phyloP scores from a whole-genome alignment of 2,329 filamentous ascomycete genomes.

The Magnaporthales sp. region DNA sequence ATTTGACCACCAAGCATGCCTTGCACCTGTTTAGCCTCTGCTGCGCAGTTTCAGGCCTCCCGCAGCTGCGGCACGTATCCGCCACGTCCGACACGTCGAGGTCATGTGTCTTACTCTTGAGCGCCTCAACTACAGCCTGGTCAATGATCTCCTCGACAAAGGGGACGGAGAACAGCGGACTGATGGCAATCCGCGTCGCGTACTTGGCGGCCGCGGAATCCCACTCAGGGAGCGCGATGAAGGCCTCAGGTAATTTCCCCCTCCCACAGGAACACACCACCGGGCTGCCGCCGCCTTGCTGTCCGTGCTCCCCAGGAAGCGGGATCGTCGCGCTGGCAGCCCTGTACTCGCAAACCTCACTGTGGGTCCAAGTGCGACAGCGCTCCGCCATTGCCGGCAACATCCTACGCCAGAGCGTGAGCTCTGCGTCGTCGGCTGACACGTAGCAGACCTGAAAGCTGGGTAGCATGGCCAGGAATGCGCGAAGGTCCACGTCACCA shows the following conservation, averaged over 20 bases:
- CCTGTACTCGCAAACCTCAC: slow-evolving; percentile 31
- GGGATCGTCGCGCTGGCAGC: slow-evolving; percentile 25
- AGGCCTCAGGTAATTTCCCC: slow-evolving; percentile 31
- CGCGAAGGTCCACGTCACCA: slow-evolving; percentile 20
- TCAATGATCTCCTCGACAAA: slow-evolving; percentile 32
- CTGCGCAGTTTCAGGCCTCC: neutral
- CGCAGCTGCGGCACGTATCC: neutral
- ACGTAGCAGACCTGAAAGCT: slow-evolving; percentile 26
- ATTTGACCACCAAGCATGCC: slow-evolving; percentile 34
- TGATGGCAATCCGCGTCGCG: slow-evolving; percentile 49
- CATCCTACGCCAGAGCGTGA: slow-evolving; percentile 40
- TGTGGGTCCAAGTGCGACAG: slow-evolving; percentile 38
- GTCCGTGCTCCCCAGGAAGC: slow-evolving; percentile 24
- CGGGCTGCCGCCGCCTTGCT: slow-evolving; percentile 11
- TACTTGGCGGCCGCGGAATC: slow-evolving; percentile 27
- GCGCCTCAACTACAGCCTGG: slow-evolving; percentile 2
- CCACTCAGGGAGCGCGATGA: slow-evolving; percentile 32
- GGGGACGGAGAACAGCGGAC: slow-evolving; percentile 38
- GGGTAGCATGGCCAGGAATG: slow-evolving; percentile 28
- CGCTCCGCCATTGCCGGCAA: slow-evolving; percentile 37
- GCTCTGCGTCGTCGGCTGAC: slow-evolving; percentile 43
- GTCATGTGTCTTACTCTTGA: neutral
- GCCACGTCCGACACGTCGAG: neutral
- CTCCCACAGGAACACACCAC: slow-evolving; percentile 37
- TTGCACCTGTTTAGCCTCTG: slow-evolving; percentile 31